A percentile compares a stretch with the other conserved stretches of the same genome.
These are phyloP conservation scores for Suhomyces emberorum DNA, from an alignment of 805 yeast species.

Conservation along the genomic window DNA sequence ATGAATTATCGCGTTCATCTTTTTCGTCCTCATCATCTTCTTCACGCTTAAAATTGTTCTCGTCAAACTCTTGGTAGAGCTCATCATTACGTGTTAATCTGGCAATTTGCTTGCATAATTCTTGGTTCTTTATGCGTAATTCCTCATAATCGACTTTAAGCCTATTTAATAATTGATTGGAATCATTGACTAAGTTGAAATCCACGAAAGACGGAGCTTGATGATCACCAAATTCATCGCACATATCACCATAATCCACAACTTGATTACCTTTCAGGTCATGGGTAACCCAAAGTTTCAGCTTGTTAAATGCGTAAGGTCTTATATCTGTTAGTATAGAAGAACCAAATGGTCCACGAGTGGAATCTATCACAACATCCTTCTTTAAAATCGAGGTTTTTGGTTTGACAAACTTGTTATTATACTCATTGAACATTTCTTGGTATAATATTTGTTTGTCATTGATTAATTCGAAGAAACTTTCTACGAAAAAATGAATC, in stretches of 20 bases:
- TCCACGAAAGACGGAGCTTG: constrained; percentile 2
- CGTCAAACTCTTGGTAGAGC: constrained; percentile 1
- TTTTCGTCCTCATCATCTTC: constrained; percentile 7
- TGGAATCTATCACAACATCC: constrained; percentile 63
- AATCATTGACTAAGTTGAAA: constrained; percentile 8
- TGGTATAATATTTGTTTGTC: constrained; percentile 60
- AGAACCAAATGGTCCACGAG: constrained; percentile 31
- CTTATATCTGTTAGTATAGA: constrained; percentile 18
- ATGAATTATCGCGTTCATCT: constrained; percentile 7
- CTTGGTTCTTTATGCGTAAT: constrained; percentile 8
- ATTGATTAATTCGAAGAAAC: constrained; percentile 46
- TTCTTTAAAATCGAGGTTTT: constrained; percentile 47
- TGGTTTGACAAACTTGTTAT: constrained; percentile 61
- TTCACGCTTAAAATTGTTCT: constrained; percentile 2
- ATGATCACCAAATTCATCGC: constrained; percentile 7
- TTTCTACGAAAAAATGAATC: constrained; percentile 38
- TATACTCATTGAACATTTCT: constrained; percentile 62
- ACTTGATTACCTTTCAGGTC: constrained; percentile 39
- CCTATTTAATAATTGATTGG: constrained; percentile 10
- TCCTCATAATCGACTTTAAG: constrained; percentile 11
- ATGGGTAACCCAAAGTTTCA: constrained; percentile 51
- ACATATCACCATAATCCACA: constrained; percentile 12
- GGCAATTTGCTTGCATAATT: constrained; percentile 9
- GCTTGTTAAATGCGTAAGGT: constrained; percentile 27
- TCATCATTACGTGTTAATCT: constrained; percentile 2